phyloP scores from a whole-genome alignment of 2,329 filamentous ascomycete genomes.

The Alternaria sp. region DNA sequence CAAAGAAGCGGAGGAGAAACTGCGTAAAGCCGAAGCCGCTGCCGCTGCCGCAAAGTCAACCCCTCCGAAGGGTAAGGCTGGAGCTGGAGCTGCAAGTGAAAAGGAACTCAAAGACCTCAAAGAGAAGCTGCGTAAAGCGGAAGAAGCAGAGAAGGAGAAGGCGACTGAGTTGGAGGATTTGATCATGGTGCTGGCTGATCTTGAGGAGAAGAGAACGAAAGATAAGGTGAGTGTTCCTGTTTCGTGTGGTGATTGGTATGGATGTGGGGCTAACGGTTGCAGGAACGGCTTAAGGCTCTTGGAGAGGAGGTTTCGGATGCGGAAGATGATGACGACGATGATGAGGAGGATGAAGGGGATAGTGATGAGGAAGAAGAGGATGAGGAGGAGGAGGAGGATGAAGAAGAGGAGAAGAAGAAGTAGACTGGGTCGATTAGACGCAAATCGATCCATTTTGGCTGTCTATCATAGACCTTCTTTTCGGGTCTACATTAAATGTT shows the following conservation, averaged over 20 bases:
- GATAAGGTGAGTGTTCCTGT: no score
- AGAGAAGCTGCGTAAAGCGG: constrained; percentile 50
- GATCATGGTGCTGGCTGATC: constrained; percentile 56
- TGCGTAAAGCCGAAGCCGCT: background rate
- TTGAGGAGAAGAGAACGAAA: constrained; percentile 53
- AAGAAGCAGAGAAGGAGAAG: constrained; percentile 49
- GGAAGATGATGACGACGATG: constrained; percentile 39
- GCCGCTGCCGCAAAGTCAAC: rapidly evolving
- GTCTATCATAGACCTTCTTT: no score
- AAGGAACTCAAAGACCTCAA: constrained; percentile 53
- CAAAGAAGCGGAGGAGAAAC: constrained; percentile 56
- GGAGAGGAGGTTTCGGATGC: constrained; percentile 52
- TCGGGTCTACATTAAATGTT: no score
- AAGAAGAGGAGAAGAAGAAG: background rate
- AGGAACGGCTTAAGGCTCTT: constrained; percentile 57
- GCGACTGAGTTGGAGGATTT: constrained; percentile 57
- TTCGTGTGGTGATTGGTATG: no score
- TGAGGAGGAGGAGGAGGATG: background rate
- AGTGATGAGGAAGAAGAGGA: constrained; percentile 8
- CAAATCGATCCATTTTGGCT: background rate
- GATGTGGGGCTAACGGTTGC: background rate
- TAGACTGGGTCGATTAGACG: background rate
- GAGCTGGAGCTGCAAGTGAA: background rate
- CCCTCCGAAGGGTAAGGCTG: background rate
- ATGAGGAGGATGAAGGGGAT: constrained; percentile 23